Conservation (phyloP, 768 basidiomycete species). For the Dentipellis sp. region DNA sequence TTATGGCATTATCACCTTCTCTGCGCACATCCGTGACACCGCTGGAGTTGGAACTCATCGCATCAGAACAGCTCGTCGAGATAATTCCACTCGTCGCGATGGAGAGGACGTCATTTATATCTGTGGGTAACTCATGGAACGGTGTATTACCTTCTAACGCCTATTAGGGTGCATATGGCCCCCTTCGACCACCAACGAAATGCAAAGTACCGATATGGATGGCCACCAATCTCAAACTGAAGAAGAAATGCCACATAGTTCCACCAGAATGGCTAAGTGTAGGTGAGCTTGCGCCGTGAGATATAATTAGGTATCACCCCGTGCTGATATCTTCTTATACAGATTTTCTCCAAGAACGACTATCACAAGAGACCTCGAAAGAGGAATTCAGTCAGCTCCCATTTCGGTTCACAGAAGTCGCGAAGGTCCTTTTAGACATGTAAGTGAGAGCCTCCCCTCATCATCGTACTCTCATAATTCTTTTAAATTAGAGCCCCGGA, state of each 20-base stretch:
- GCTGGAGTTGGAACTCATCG: slow-evolving; percentile 81
- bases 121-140: slow-evolving; percentile 35
- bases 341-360: slow-evolving; percentile 77
- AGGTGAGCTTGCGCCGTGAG: slow-evolving; percentile 38
- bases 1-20: slow-evolving; percentile 71
- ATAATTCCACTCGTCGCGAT: slow-evolving; percentile 85
- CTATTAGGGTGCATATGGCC: slow-evolving; percentile 81
- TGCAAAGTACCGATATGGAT: slow-evolving; percentile 92
- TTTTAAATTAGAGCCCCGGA: slow-evolving; percentile 67
- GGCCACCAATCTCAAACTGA: slow-evolving; percentile 86
- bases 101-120: slow-evolving; percentile 88
- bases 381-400: slow-evolving; percentile 73
- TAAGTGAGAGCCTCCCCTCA: slow-evolving; percentile 29
- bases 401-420: slow-evolving; percentile 82
- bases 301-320: not conserved
- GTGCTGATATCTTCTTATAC: not conserved
- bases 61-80: slow-evolving; percentile 76
- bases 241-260: slow-evolving; percentile 91
- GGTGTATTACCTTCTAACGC: not conserved
- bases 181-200: slow-evolving; percentile 81
- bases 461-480: not conserved
- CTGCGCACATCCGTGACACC: slow-evolving; percentile 70
- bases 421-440: slow-evolving; percentile 92
- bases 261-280: slow-evolving; percentile 84
- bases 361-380: slow-evolving; percentile 66